A percentile compares a stretch with the other conserved stretches of the same genome.
Conservation (phyloP, 2,329 filamentous ascomycete genomes). For the Monascus ruber region DNA sequence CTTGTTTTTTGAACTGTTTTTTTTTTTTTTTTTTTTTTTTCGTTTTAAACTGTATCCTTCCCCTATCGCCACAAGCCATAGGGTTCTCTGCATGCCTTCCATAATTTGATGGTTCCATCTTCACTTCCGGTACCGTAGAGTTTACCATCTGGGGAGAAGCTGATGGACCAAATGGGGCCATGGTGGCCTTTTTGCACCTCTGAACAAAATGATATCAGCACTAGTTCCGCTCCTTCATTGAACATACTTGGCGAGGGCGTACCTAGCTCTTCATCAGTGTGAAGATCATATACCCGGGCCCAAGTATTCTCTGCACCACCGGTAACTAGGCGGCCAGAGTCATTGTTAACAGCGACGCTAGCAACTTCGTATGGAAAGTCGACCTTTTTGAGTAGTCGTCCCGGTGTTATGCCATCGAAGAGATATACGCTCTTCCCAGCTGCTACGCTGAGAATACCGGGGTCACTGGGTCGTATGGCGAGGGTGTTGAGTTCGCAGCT, state of each 20-base stretch:
- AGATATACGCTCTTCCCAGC: conserved; percentile 94
- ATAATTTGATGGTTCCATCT: conserved; percentile 93
- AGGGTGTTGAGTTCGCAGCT: conserved; percentile 80
- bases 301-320: conserved; percentile 88
- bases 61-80: conserved; percentile 54
- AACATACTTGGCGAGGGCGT: conserved; percentile 6
- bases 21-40: too few species aligned
- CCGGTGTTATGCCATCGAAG: conserved; percentile 66
- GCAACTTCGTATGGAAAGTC: conserved; percentile 76
- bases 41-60: too few species aligned
- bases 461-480: conserved; percentile 47
- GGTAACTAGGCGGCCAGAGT: conserved; percentile 72
- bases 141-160: conserved; percentile 90
- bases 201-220: conserved; percentile 16
- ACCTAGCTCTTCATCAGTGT: conserved; percentile 69
- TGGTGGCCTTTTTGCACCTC: conserved; percentile 96
- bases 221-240: conserved; percentile 1
- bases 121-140: conserved; percentile 94
- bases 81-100: conserved; percentile 55
- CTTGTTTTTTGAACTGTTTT: too few species aligned
- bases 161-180: conserved; percentile 91
- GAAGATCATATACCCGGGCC: conserved; percentile 89
- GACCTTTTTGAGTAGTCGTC: conserved; percentile 62
- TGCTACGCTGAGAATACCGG: conserved; percentile 73
- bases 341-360: conserved; percentile 77